These are phyloP conservation scores for Kodamaea fungicola DNA, from an alignment of 1,139 yeast species.

Conservation along the genomic window DNA sequence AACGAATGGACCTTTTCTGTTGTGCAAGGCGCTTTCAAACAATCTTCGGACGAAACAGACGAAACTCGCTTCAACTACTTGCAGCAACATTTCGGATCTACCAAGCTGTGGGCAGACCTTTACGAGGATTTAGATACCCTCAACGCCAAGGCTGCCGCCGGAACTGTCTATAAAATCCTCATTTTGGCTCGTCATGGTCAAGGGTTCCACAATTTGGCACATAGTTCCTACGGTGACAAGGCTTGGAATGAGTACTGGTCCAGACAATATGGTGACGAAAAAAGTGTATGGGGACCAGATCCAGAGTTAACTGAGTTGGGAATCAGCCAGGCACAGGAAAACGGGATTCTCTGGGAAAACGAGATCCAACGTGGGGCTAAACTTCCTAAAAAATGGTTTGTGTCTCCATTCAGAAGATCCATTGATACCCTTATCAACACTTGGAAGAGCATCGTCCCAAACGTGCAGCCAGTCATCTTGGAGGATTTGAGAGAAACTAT, in stretches of 20 bases:
- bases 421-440: constrained; percentile 32
- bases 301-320: constrained; percentile 44
- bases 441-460: constrained; percentile 27
- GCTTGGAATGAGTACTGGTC: constrained; percentile 46
- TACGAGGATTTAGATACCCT: constrained; percentile 23
- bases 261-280: constrained; percentile 40
- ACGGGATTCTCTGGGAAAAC: constrained; percentile 15
- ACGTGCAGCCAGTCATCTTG: constrained; percentile 30
- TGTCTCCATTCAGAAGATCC: constrained; percentile 38
- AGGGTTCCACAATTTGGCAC: constrained; percentile 46
- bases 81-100: constrained; percentile 36
- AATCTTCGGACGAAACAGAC: constrained; percentile 35
- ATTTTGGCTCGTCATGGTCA: constrained; percentile 47
- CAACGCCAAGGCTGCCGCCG: constrained; percentile 20
- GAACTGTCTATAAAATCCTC: constrained; percentile 34
- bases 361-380: constrained; percentile 15
- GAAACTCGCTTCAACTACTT: constrained; percentile 37
- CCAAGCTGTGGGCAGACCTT: constrained; percentile 30
- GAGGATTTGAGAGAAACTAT: constrained; percentile 43
- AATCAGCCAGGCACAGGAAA: constrained; percentile 33
- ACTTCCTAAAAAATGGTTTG: constrained; percentile 29
- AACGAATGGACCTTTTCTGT: constrained; percentile 34
- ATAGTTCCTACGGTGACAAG: constrained; percentile 37
- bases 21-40: constrained; percentile 37
- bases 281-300: constrained; percentile 47